These are phyloP conservation scores for Onygena corvina DNA, from an alignment of 2,329 filamentous ascomycete genomes.

Conservation along the genomic window DNA sequence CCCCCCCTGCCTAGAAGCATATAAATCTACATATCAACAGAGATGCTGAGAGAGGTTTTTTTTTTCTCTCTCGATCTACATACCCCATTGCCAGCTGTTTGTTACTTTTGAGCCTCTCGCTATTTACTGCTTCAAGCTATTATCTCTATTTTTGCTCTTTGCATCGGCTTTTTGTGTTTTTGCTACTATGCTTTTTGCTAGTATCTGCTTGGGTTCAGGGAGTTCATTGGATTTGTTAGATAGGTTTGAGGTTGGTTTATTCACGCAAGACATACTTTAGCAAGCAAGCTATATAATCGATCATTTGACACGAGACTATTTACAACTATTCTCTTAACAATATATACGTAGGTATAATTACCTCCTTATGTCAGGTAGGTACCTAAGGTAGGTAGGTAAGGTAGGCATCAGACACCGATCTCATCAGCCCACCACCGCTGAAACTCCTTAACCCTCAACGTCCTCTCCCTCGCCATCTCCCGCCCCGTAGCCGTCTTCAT, in stretches of 20 bases:
- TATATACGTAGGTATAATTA: too few species aligned
- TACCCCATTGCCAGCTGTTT: not conserved
- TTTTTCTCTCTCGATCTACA: not conserved
- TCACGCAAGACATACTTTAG: not conserved
- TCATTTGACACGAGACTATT: not conserved
- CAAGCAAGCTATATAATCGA: not conserved
- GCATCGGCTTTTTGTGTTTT: not conserved
- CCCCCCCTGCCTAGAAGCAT: not conserved
- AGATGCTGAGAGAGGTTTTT: too few species aligned
- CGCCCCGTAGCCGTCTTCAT: constrained; percentile 51
- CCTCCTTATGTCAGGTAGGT: too few species aligned
- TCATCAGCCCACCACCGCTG: constrained; percentile 46
- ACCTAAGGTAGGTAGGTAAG: too few species aligned
- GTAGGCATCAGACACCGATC: constrained; percentile 17
- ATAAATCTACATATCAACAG: not conserved
- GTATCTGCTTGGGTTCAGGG: not conserved
- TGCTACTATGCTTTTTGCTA: not conserved
- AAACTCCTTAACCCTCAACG: constrained; percentile 40
- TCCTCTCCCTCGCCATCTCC: constrained; percentile 39
- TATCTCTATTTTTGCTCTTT: not conserved
- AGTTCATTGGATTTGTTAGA: constrained; percentile 1
- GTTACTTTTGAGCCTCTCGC: not conserved
- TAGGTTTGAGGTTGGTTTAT: not conserved
- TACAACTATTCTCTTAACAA: too few species aligned
- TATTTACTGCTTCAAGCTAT: not conserved